These are phyloP conservation scores for Arthrobotrys sphaeroides DNA, from an alignment of 2,329 filamentous ascomycete species.

Conservation along the genomic window DNA sequence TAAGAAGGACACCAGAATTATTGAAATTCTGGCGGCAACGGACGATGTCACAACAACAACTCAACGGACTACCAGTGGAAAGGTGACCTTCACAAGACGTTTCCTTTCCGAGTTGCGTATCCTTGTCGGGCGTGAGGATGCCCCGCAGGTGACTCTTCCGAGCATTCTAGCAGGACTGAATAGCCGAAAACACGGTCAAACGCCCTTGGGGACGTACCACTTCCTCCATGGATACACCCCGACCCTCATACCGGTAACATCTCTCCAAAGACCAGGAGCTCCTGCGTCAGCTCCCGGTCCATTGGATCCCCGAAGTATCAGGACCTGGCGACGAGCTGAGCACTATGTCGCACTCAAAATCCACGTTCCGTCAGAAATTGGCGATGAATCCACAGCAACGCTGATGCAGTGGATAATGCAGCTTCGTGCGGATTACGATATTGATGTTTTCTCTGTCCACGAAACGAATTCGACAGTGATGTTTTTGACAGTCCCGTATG, in stretches of 20 bases:
- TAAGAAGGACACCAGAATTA: no score
- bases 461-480: background rate
- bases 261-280: background rate
- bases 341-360: background rate
- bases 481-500: background rate
- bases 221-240: background rate
- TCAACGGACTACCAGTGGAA: background rate
- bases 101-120: background rate
- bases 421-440: background rate
- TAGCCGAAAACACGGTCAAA: background rate
- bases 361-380: background rate
- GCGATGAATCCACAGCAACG: background rate
- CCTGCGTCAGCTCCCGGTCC: background rate
- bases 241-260: background rate
- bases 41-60: background rate
- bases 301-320: background rate
- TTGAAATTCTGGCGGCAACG: background rate
- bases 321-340: background rate
- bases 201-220: background rate
- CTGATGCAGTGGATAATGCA: background rate
- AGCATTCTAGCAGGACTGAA: background rate
- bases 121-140: background rate
- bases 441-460: background rate
- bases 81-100: background rate
- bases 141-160: background rate